Evolutionary conservation across 2,329 filamentous ascomycete species (phyloP), one percentile per base, ranked within the genome.

Genomic region (Hysterium pulicare): DNA sequence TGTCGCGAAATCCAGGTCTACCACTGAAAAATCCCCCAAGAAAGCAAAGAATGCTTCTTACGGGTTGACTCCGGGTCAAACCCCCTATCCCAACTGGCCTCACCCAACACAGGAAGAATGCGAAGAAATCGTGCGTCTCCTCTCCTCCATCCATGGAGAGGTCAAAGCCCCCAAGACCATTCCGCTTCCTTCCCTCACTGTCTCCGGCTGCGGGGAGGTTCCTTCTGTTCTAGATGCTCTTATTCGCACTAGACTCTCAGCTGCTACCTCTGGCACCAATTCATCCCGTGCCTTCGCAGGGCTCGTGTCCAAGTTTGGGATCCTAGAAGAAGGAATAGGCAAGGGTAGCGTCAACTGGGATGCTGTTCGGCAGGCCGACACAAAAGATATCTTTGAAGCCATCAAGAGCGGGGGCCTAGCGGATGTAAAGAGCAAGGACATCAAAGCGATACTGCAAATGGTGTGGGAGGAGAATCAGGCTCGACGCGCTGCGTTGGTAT

Each of bases 261-360:
- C 80, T 19, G 79, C 79, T 28, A 84, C 81, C 0, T 77, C 75
- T 0, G 72, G 72, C 36, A 71, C 62, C 13, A 84, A 84, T 33
- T 83, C 86, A 0, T 81, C 81, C 16, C 75, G 72, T 31, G 84
- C 86, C 5, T 80, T 91, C 48, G 71, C 75, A 45, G 82, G 81
- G 0, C 71, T 93, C 0, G 79, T 84, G 2, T 57, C 77, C 15
- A 75, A 69, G 24, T 90, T 84, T 48, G 85, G 86, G 1, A 72
- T 80, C 15, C 67, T 84, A 3, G 61, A 81, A 23, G 71, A 77
- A 32, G 81, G 84, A 5, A 68, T 84, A 8, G 84, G 84, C 4
- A 81, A 83, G 52, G 84, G 83, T 3, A 87, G 83, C 41, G 83
- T 90, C 6, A 73, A 90, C 58, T 91, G 86, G 84, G 79, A 88